Evolutionary conservation across 2,329 filamentous ascomycete species (phyloP).

Genomic region (Fusarium clavum): DNA sequence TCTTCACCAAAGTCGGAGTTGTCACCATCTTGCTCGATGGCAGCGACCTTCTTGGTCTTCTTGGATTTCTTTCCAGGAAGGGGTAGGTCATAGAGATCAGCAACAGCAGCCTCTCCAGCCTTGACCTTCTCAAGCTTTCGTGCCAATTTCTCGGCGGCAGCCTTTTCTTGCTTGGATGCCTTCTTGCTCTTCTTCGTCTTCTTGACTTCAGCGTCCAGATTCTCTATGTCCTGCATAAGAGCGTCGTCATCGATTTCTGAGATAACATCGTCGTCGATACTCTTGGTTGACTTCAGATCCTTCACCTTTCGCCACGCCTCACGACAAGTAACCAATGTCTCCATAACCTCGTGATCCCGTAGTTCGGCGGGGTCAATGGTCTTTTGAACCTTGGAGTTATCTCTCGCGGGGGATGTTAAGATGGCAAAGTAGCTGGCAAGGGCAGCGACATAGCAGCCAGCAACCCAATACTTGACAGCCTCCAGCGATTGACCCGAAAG

Average conservation of each 20-base stretch:
- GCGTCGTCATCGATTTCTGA: constrained; percentile 43
- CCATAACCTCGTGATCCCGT: constrained; percentile 92
- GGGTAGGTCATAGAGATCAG: constrained; percentile 73
- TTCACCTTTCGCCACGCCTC: constrained; percentile 83
- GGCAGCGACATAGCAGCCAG: constrained; percentile 87
- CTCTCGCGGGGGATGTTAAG: constrained; percentile 81
- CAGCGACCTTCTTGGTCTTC: constrained; percentile 47
- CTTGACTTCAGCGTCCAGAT: constrained; percentile 38
- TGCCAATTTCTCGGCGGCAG: constrained; percentile 53
- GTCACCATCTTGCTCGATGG: constrained; percentile 63
- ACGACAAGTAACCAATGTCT: constrained; percentile 81
- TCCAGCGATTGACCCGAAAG: constrained; percentile 66
- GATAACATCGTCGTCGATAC: constrained; percentile 49
- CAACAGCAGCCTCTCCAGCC: constrained; percentile 76
- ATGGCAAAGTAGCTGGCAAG: constrained; percentile 95
- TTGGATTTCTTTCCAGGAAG: constrained; percentile 63
- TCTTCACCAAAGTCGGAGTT: constrained; percentile 96
- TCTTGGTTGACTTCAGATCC: constrained; percentile 65
- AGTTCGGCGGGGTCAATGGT: constrained; percentile 81
- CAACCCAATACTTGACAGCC: constrained; percentile 79
- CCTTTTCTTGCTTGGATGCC: constrained; percentile 52
- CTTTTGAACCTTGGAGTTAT: constrained; percentile 63
- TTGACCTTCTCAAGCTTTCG: constrained; percentile 61
- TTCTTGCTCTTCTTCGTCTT: constrained; percentile 49
- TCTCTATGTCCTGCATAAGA: constrained; percentile 40